Evolutionary conservation across 768 basidiomycete species (phyloP), one percentile per base, ranked within the genome.

Genomic region (Serendipita vermifera): DNA sequence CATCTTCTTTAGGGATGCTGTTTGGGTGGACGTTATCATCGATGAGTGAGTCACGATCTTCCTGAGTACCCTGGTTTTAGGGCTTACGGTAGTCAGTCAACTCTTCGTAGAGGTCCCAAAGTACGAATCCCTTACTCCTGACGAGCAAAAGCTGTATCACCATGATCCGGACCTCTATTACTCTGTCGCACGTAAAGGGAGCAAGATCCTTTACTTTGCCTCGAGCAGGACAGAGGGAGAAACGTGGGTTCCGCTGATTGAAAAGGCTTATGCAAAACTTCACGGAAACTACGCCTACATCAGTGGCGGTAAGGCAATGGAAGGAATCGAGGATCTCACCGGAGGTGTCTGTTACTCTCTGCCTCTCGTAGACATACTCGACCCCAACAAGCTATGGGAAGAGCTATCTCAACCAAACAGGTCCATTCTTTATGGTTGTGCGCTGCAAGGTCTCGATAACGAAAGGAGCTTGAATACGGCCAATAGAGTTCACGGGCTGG

Each of bases 181-280:
- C 43, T 57, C 61, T 5, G 66, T 67, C 0, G 76, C 77, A 9
- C 65, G 76, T 2, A 75, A 71, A 58, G 74, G 74, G 15, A 71
- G 72, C 33, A 74, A 77, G 55, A 66, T 66, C 3, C 65, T 80
- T 36, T 74, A 73, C 57, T 81, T 79, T 64, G 75, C 78, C 2
- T 40, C 58, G 14, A 54, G 55, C 31, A 58, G 57, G 14, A 57
- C 62, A 9, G 4, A 70, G 67, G 51, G 58, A 31, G 62, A 63
- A 40, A 63, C 62, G 20, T 63, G 62, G 62, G 62, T 63, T 55
- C 74, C 78, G 1, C 63, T 80, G 1, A 68, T 79, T 22, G 79
- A 80, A 62, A 81, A 81, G 61, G 78, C 78, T 3, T 80, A 74
- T 55, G 79, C 78, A 0, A 80, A 80, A 60, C 62, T 78, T 2